phyloP scores from a whole-genome alignment of 768 basidiomycete species.

The Tylopilus vinaceipallidus region DNA sequence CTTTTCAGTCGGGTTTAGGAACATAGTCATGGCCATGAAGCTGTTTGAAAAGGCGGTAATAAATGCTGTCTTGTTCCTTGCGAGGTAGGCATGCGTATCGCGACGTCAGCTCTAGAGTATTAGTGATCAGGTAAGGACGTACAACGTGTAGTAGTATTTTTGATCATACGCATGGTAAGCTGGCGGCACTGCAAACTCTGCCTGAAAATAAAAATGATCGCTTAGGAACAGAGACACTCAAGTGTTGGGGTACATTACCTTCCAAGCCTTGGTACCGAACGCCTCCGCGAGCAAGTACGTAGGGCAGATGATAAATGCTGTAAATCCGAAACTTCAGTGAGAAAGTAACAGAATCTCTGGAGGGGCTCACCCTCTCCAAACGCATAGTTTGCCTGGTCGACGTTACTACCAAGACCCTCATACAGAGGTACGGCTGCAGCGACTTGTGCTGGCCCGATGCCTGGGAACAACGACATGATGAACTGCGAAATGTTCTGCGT shows the following conservation, averaged over 20 bases:
- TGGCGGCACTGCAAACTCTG: conserved; percentile 5
- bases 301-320: conserved; percentile 10
- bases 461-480: neutral
- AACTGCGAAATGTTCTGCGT: neutral
- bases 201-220: neutral
- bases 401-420: neutral
- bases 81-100: neutral
- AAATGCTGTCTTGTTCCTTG: neutral
- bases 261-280: conserved; percentile 4
- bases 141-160: conserved; percentile 4
- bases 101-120: neutral
- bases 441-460: neutral
- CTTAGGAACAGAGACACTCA: too few relatives aligned
- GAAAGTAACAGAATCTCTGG: too few relatives aligned
- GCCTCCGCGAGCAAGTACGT: conserved; percentile 2
- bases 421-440: neutral
- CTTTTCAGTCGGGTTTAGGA: neutral
- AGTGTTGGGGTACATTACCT: neutral
- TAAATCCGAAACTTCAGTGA: neutral
- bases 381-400: neutral
- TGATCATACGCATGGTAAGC: conserved; percentile 3
- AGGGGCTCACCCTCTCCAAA: conserved; percentile 3
- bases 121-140: neutral
- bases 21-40: conserved; percentile 3
- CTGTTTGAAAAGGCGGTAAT: conserved; percentile 5